Evolutionary conservation across 2,329 filamentous ascomycete genomes (phyloP), one percentile per base, ranked within the genome.

Genomic region (Nannizzia gypsea): DNA sequence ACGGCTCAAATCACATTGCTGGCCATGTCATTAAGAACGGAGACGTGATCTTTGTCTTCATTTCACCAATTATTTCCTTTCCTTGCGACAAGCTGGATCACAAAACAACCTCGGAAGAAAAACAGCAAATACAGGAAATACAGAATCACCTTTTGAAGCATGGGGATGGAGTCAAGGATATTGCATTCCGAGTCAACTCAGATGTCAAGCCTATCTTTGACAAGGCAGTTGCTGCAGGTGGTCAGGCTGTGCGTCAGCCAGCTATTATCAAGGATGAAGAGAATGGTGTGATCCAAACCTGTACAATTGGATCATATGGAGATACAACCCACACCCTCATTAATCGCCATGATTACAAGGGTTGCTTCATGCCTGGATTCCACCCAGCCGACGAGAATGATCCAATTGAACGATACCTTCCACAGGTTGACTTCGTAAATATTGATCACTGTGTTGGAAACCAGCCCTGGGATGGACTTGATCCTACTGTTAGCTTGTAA

Each of bases 401-500:
- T 63, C 73, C 77, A 0, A 70, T 80, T 22, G 68, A 71, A 36
- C 63, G 66, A 17, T 66, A 68, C 44, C 76, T 88, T 2, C 89
- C 90, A 0, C 64, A 74, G 0, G 80, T 95, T n/a, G 72, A 78
- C 6, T 81, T 95, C 56, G 79, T 82, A 61, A 85, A 85, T 66
- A 89, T 96, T 74, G 91, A 96, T 75, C 90, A 96, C 80, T 96
- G 90, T 75, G 90, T 96, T 67, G 91, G 90, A 67, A 96, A 96
- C 79, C 90, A 96, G 78, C 85, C 88, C 72, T 96, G 90, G 90
- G 80, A 88, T 72, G 84, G 89, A 68, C 90, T 96, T 75, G 80
- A 84, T 59, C 71, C 73, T 6, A 76, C 76, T 22, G 83, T 82
- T 64, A 76, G 77, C 58, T 84, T 81, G 74, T 77, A 70, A 56